Evolutionary conservation across 2,329 filamentous ascomycete genomes (phyloP).

Genomic region (Cyphellophora europaea): DNA sequence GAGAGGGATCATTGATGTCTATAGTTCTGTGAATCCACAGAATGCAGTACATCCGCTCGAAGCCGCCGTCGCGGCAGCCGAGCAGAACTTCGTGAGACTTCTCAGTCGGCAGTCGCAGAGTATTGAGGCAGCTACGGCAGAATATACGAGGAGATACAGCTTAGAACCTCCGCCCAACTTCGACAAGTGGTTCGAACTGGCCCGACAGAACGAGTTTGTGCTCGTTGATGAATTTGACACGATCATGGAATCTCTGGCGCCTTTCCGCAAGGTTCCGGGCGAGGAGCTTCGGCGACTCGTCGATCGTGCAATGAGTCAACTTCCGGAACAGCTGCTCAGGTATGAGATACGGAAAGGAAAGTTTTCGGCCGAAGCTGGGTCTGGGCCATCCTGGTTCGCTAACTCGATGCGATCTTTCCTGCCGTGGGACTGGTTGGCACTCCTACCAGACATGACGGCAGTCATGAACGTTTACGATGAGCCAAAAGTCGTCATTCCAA

Average conservation of each 20-base stretch:
- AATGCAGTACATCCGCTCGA: slow-evolving; percentile 1
- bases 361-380: not conserved
- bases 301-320: no score
- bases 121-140: slow-evolving; percentile 38
- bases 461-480: no score
- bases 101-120: slow-evolving; percentile 15
- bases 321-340: no score
- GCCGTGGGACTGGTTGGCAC: not conserved
- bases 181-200: slow-evolving; percentile 46
- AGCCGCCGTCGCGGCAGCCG: not conserved
- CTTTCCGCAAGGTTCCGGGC: not conserved
- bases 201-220: slow-evolving; percentile 3
- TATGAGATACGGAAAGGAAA: not conserved
- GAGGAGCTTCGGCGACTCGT: no score
- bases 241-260: slow-evolving; percentile 1
- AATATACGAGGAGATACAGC: slow-evolving; percentile 43
- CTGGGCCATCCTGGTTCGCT: not conserved
- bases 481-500: no score
- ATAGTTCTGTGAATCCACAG: no score
- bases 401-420: not conserved
- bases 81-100: not conserved
- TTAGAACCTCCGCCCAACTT: slow-evolving; percentile 49
- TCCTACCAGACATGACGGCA: not conserved
- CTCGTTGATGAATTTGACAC: slow-evolving; percentile 10
- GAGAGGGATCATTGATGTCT: no score